Evolutionary conservation across 495 filamentous ascomycete species (phyloP), one percentile per base, ranked within the genome.

Genomic region (Glutinoglossum americanum): DNA sequence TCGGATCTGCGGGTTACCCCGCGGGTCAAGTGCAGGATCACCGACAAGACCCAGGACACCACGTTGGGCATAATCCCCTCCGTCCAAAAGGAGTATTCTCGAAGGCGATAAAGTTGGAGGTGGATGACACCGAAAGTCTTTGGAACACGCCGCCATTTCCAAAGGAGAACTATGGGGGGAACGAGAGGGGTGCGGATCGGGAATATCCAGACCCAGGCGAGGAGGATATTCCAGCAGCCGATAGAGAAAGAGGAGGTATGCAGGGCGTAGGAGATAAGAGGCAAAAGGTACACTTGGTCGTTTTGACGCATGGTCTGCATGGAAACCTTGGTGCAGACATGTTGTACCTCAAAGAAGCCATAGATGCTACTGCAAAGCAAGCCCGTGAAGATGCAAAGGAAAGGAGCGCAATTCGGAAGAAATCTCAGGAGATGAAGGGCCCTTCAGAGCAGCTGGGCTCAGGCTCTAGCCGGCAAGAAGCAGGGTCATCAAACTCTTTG

Each of bases 251-350:
- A 15, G 21, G 35, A n/a, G 30, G 21, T 23, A 32, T 37, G 23
- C 49, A 44, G 25, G 49, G 17, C 11, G 56, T 23, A 44, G 62
- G 25, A 44, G 53, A 60, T 26, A 69, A 63, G 59, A 77, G 72
- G 64, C 73, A 67, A 62, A 90, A 81, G 62, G 72, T 97, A 0
- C 92, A 98, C 64, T 72, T 98, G 58, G 92, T 98, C 9, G 75
- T 98, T 8, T 66, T 98, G 56, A 97, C 92, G 0, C 92, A 98
- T 73, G 92, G 92, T 0, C 68, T 98, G 60, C 92, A 97, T 67
- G 93, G 89, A 69, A 98, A 98, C 69, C 75, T 95, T n/a, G 88
- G 93, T 1, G 80, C 87, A 44, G 92, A 98, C 70, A 94, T 98
- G 93, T 73, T 98, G 28, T 98, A 85, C 66, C 68, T 98, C 63